Evolutionary conservation across 1,284 basidiomycete species (phyloP).

Genomic region (Trichosporon sp.): DNA sequence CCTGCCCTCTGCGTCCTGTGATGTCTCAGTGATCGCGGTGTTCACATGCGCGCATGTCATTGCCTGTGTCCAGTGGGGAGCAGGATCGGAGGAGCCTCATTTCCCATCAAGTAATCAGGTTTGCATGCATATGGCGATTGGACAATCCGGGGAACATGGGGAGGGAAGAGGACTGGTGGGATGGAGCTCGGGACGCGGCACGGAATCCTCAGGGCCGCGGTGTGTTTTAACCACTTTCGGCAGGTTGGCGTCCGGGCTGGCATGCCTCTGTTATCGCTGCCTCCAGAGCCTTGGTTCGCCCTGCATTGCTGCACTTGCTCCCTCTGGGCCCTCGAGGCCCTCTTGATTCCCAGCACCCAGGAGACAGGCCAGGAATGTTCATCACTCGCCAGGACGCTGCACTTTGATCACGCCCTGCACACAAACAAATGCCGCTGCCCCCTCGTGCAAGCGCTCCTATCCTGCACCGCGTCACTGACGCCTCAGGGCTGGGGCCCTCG

Average conservation of each 20-base stretch:
- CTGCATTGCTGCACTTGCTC: too few species aligned
- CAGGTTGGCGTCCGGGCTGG: slow-evolving; percentile 7
- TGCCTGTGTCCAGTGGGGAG: not conserved
- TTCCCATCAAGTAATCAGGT: not conserved
- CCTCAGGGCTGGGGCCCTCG: slow-evolving; percentile 3
- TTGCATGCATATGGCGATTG: not conserved
- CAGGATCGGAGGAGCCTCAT: not conserved
- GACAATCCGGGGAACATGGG: not conserved
- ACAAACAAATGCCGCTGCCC: not conserved
- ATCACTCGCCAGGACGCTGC: not conserved
- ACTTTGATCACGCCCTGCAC: not conserved
- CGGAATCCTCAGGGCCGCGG: not conserved
- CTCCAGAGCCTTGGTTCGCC: slow-evolving; percentile 6
- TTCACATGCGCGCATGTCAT: not conserved
- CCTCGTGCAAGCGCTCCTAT: not conserved
- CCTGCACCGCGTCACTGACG: not conserved
- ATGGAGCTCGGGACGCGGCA: slow-evolving; percentile 15
- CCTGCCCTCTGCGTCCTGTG: not conserved
- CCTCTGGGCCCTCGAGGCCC: too few species aligned
- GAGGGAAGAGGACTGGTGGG: not conserved
- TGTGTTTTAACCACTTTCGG: not conserved
- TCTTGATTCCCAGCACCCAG: not conserved
- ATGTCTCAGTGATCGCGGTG: not conserved
- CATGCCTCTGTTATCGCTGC: not conserved
- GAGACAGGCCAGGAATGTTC: slow-evolving; percentile 1